Base-by-base conservation (phyloP, 768 basidiomycete genomes). In the Amanita rimosa region DNA sequence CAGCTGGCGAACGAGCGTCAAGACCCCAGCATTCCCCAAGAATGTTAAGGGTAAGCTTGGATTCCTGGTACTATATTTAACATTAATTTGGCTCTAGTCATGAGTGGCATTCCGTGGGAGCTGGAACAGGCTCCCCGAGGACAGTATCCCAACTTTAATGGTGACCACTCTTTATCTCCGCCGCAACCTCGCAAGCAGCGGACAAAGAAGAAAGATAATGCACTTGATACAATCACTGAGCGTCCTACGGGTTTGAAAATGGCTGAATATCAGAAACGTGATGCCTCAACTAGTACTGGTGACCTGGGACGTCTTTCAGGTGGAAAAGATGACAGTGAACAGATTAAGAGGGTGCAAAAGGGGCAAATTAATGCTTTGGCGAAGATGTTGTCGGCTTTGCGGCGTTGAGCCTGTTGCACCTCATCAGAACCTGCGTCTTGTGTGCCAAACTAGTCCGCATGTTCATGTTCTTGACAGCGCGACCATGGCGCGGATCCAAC, bases 291-390 rank as follows among this genome's bases (percentile, higher is more conserved):
- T 46, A 87, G 85, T 57, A 85, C 82, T 45, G 83, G 81, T 33
- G 86, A 88, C 59, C 75, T 87, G 11, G 65, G 67, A 42, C 70
- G 70, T 44, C 49, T 52, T 10, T 52, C 55, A 35, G 57, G 54
- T 52, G 63, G 64, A 40, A 71, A 70, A 45, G 76, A 74, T 48
- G 72, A 69, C 17, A 61, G 66, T 49, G 73, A 75, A 29, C 70
- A 72, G 43, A 66, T 67, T 43, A 76, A 87, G 74, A 90, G 85
- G 68, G 83, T 87, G 59, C 83, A 89, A 70, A 91, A 83, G 66
- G 86, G 84, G 42, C 91, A 93, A 71, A 92, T 92, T 67, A 82
- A 83, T 58, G 78, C 87, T 36, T 71, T 94, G 57, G 90, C 90
- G 50, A 93, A 93, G 81, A 89, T 94, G 87, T 69, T 93, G 51